Evolutionary conservation across 2,329 filamentous ascomycete species (phyloP), one percentile per base, ranked within the genome.

Genomic region (Tolypocladium paradoxum): DNA sequence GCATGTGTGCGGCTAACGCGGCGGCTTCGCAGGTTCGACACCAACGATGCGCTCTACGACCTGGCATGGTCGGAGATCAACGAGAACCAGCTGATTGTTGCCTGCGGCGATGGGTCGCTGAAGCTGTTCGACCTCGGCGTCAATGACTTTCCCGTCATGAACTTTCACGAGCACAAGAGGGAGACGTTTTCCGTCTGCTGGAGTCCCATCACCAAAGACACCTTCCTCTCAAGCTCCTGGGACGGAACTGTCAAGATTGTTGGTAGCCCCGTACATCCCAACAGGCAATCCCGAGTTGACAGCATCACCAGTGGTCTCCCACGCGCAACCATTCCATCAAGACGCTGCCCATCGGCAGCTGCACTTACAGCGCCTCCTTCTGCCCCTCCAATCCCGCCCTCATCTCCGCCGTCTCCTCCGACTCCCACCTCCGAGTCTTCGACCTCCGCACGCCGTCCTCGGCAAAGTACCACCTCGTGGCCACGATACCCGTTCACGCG

Each of bases 41-140:
- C 93, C 12, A 95, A 97, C 74, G 93, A 99, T 70, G 88, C 91
- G 46, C 85, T 97, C 58, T 99, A 95, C 71, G 93, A 99, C 71
- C 77, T 93, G 51, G 82, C 91, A 29, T 97, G 93, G 90, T 96
- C 90, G 20, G 93, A 99, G 74, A 82, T 90, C 60, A 91, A 99
- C 74, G 92, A 96, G 73, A 95, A 93, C 70, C 93, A 99, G 73
- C 76, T 96, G 50, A 79, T 95, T 22, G 85, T 87, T 1, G 91
- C 90, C 0, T 91, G 88, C 60, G 93, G 93, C 58, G 93, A 99
- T 72, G 93, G 93, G 53, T 92, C 88, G 52, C 80, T 99, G 64
- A 96, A 96, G 73, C 82, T 99, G 48, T 99, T 93, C 70, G 93
- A 99, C 70, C 80, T 91, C 34, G 82, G 79, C 4, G 78, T 95